phyloP scores from a whole-genome alignment of 2,329 filamentous ascomycete genomes.

The Trichoderma harzianum region DNA sequence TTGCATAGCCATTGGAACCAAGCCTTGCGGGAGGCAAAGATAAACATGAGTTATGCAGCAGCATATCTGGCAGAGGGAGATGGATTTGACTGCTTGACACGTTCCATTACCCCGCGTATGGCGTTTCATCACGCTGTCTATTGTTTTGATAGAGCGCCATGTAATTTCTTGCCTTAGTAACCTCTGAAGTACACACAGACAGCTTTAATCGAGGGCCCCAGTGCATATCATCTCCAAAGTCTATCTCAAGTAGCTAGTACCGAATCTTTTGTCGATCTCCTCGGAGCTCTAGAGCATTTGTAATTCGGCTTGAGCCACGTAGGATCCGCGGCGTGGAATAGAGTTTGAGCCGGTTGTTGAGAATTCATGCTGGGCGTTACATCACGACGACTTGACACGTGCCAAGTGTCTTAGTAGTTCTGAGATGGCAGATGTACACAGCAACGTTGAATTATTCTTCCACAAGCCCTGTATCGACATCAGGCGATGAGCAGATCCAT shows the following conservation, averaged over 20 bases:
- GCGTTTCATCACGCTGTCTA: not conserved
- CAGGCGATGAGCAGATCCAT: not conserved
- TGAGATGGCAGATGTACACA: not conserved
- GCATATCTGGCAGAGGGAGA: not conserved
- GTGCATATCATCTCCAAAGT: not conserved
- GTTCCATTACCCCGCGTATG: constrained; percentile 4
- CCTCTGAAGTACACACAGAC: not conserved
- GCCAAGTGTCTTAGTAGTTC: not conserved
- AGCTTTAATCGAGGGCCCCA: not conserved
- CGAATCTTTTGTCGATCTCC: not conserved
- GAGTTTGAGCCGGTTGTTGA: not conserved
- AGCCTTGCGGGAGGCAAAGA: not conserved
- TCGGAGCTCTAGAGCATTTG: not conserved
- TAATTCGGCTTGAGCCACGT: not conserved
- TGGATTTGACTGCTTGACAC: not conserved
- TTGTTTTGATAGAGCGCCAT: not conserved
- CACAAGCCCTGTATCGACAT: no score
- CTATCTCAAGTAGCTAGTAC: not conserved
- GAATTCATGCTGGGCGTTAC: not conserved
- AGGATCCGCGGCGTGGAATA: not conserved
- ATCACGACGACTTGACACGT: not conserved
- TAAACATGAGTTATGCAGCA: not conserved
- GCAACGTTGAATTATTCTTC: not conserved
- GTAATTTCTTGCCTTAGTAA: not conserved
- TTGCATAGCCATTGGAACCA: constrained; percentile 9